Evolutionary conservation across 176 grass and related monocot species (phyloP), one percentile per base, ranked within the genome.

Genomic region (Musa acuminata): DNA sequence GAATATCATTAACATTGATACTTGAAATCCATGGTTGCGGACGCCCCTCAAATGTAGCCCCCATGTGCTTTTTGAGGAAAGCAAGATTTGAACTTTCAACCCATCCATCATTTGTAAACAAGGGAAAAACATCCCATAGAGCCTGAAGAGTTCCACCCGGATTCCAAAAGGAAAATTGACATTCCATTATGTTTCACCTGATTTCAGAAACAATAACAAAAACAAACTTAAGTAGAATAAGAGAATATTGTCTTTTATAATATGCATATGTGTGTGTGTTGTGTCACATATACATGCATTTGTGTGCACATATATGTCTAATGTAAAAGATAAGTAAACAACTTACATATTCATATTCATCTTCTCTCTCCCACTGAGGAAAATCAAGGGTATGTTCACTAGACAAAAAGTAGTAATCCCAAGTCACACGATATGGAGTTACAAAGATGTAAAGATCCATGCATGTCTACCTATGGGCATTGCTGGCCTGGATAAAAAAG

Each of bases 361-460:
- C 81, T 76, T 83, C 79, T 6, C 85, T 87, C 79, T 87, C 90
- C 94, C 94, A 98, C 78, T 98, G 85, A 70, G 82, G 83, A 66
- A 98, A 78, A 69, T 98, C 82, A 65, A 91, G 68, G 26, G 90
- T 93, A 79, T 98, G 94, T 8, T 98, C 94, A 50, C 90, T 80
- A 12, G 90, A 92, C 25, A 91, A 13, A 78, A 93, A 84, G 80
- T 98, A 93, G 69, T 93, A 93, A 63, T 98, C 94, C 94, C 94
- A 98, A 9, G 94, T 93, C 62, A 91, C 85, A 60, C 85, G 88
- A 69, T 89, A 98, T 0, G 90, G 90, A 69, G 94, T 98, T 17
- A 90, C 94, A 85, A 98, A 98, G n/a, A 98, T 55, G 68, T 98
- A 98, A 13, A 98, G 74, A 68, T 98, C 94, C 68, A 98, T 93